phyloP scores from a whole-genome alignment of 225 moss, liverwort and hornwort species.

The Climacium dendroides region DNA sequence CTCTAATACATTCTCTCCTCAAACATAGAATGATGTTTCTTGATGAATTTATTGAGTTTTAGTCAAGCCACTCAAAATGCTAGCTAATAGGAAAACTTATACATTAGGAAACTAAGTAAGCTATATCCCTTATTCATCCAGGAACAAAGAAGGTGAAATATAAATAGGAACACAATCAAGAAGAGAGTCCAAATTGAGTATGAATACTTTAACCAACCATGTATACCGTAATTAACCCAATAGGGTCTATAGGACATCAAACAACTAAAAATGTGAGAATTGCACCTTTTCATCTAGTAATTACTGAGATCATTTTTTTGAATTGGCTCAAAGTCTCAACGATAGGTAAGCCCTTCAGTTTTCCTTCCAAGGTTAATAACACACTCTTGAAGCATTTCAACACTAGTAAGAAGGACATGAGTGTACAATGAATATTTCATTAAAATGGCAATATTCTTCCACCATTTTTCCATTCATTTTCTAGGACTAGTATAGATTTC shows the following conservation, averaged over 20 bases:
- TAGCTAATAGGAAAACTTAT: no score
- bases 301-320: no score
- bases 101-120: no score
- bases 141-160: not conserved
- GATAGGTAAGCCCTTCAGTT: not conserved
- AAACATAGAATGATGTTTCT: not conserved
- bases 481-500: no score
- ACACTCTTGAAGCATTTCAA: not conserved
- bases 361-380: no score
- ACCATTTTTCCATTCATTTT: no score
- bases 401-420: not conserved
- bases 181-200: not conserved
- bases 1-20: not conserved
- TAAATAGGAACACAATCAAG: not conserved
- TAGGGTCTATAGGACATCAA: not conserved
- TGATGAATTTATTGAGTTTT: not conserved
- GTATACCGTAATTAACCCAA: not conserved
- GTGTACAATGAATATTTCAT: no score
- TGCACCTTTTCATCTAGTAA: not conserved
- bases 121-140: not conserved
- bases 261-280: no score
- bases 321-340: fast-evolving
- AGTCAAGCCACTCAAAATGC: not conserved
- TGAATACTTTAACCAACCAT: not conserved
- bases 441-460: no score